Evolutionary conservation across 2,329 filamentous ascomycete species (phyloP), one percentile per base, ranked within the genome.

Genomic region (Claviceps cyperi): DNA sequence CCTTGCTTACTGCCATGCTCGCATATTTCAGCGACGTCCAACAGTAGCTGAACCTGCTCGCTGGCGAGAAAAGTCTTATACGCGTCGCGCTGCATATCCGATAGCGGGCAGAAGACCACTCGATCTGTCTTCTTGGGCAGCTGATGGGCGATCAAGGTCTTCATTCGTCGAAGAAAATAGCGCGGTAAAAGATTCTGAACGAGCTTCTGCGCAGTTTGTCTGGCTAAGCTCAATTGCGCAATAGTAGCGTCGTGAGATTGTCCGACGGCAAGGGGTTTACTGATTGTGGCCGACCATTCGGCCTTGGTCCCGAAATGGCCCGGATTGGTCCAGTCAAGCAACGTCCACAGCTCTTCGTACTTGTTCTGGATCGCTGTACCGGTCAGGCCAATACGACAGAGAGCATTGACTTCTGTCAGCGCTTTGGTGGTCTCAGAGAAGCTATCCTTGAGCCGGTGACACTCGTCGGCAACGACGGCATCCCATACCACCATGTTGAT

Each of bases 291-390:
- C 59, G 81, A 84, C 92, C 92, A 98, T 41, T 86, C 84, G 5
- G 76, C 70, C 9, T 85, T 60, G 0, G 72, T 73, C 15, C 77
- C 78, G 50, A 82, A 77, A 45, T 75, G 68, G 0, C 89, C 91
- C 0, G 92, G 92, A 57, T 94, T 92, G 0, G 89, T 90, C 92
- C 92, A 98, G 62, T 98, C 94, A 2, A 98, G 72, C 0, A 98
- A 72, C 0, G 89, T 94, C 91, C 91, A 98, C 1, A 98, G 75
- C 64, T 98, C 92, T 62, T 96, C 88, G 63, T 98, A 98, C 56
- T 87, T 92, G 65, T 98, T 98, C 62, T 98, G 92, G 43, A 98
- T 96, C 0, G 91, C 91, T 0, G 92, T 98, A 2, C 92, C 92
- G 0, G 90, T 97, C 8, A 98, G 73, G 0, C 92, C 92, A 53